phyloP scores from a whole-genome alignment of 2,329 filamentous ascomycete species.

The Didymella exigua region DNA sequence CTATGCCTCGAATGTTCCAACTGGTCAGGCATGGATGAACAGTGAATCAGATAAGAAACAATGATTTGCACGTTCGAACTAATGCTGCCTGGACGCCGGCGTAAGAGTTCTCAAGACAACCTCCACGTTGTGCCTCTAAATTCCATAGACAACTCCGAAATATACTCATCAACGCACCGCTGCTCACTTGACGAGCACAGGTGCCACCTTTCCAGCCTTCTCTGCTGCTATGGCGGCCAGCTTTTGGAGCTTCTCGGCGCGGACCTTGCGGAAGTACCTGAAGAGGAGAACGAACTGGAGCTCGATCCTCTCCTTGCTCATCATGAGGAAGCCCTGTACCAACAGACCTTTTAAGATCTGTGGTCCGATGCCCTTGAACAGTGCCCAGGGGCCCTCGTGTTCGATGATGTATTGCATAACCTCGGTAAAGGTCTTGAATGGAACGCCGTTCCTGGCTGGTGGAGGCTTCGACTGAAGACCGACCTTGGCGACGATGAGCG shows the following conservation, averaged over 20 bases:
- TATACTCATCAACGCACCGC: neutral
- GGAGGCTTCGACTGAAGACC: conserved; percentile 93
- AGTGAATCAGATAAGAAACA: no score
- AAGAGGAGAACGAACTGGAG: conserved; percentile 85
- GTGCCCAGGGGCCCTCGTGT: conserved; percentile 78
- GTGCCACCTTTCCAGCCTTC: conserved; percentile 51
- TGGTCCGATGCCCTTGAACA: conserved; percentile 96
- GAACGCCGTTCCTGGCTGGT: conserved; percentile 80
- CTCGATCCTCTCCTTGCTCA: conserved; percentile 97
- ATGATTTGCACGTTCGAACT: neutral
- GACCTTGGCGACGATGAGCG: conserved; percentile 96
- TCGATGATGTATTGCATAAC: conserved; percentile 94
- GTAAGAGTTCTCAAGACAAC: neutral
- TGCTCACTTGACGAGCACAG: conserved; percentile 41
- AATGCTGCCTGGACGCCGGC: conserved; percentile 2
- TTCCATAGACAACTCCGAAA: conserved; percentile 7
- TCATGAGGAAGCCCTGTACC: conserved; percentile 97
- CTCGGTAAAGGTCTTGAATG: conserved; percentile 90
- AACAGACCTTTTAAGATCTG: conserved; percentile 92
- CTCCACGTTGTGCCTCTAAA: conserved; percentile 4
- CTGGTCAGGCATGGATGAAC: no score
- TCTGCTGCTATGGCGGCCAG: conserved; percentile 67
- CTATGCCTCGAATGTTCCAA: no score
- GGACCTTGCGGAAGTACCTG: conserved; percentile 75
- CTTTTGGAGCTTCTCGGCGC: conserved; percentile 71